Base-by-base conservation (phyloP, 1,284 basidiomycete species). In the Ganoderma lingzhi region DNA sequence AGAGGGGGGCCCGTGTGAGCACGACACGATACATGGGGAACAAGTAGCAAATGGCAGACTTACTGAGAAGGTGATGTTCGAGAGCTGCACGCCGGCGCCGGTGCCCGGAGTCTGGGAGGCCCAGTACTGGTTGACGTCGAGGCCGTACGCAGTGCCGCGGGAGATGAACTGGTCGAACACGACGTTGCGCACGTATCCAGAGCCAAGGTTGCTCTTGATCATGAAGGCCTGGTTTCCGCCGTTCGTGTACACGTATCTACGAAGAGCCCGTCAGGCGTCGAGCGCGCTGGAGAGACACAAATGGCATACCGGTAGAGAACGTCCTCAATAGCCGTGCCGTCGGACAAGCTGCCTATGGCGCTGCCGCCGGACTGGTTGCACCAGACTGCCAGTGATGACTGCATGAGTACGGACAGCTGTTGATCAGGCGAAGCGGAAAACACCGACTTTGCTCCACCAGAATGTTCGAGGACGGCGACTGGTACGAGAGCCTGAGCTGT, bases 351-450 rank as follows among this genome's bases (percentile, higher is more conserved):
- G 14, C 81, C 81, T 32, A 82, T 80, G 0, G 81, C 80, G 64
- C 75, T 78, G 3, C 81, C 81, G 10, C 81, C 80, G 15, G 76
- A 78, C 64, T 80, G 79, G 75, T 82, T 82, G 76, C 81, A 82
- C 78, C 80, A 81, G 63, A 82, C 74, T 75, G n/a, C n/a, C n/a
- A n/a, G n/a, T n/a, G 17, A 14, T 62, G 6, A 2, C 6, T 30
- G 14, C 8, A 6, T n/a, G 10, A 61, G 53, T 15, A 12, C 10
- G 12, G 6, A 14, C 14, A 12, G 6, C n/a, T 0, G 6, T 15
- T 12, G 2, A 39, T 14, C 10, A 41, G 12, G 23, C 2, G n/a
- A 28, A 42, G 23, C 15, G n/a, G 5, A 23, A 9, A 6, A 28
- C 10, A 71, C 74, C 28, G 15, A 75, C 74, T 80, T 30, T 76